phyloP scores from a whole-genome alignment of 306 rosid genomes.

The Carpinus fangiana region DNA sequence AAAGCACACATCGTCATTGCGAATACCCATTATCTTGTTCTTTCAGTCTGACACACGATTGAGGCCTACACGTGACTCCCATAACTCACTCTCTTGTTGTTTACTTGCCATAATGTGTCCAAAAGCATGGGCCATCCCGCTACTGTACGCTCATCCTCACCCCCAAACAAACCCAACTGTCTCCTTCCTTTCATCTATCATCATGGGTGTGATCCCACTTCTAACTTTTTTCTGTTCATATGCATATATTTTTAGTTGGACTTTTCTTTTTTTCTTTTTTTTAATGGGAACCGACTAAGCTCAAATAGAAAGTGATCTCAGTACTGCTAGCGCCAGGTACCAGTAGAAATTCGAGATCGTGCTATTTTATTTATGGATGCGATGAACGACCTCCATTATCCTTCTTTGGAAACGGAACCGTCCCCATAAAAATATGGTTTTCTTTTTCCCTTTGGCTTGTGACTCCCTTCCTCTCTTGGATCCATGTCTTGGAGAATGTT shows the following conservation, averaged over 20 bases:
- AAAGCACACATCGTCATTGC: neutral
- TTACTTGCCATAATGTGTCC: constrained; percentile 5
- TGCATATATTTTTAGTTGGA: neutral
- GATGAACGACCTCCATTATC: constrained; percentile 17
- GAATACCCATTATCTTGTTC: neutral
- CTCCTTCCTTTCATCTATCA: neutral
- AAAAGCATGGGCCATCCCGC: neutral
- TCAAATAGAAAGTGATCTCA: constrained; percentile 20
- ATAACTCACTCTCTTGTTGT: constrained; percentile 35
- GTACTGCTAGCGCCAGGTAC: neutral
- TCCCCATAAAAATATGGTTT: neutral
- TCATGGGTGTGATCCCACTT: constrained; percentile 3
- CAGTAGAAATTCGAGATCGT: constrained; percentile 10
- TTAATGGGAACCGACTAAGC: constrained; percentile 24
- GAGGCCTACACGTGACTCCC: constrained; percentile 60
- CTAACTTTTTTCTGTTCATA: neutral
- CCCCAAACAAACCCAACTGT: neutral
- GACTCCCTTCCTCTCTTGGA: constrained; percentile 2
- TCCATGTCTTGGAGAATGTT: constrained; percentile 14
- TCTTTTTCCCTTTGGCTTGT: neutral
- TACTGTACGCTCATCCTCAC: neutral
- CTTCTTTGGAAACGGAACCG: constrained; percentile 33
- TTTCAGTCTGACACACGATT: constrained; percentile 23
- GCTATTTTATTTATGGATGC: constrained; percentile 10
- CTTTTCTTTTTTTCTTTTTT: neutral